These are phyloP conservation scores for Fagopyrum tataricum DNA, from an alignment of 148 eudicot species.

Conservation along the genomic window DNA sequence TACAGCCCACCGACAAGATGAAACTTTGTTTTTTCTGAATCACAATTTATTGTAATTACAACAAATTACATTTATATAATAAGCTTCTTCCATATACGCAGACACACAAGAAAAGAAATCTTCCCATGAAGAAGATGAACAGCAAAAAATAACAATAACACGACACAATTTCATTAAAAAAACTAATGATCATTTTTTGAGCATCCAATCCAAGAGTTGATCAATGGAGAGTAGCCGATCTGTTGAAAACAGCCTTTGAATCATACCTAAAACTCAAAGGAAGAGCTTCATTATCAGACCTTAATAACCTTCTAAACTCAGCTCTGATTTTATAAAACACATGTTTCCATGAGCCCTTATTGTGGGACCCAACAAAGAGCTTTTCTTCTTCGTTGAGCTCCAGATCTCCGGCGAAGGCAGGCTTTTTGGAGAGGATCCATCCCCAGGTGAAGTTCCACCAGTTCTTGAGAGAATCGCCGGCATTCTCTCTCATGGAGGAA, in stretches of 20 bases:
- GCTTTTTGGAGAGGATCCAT: constrained; percentile 72
- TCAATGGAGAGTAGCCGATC: background rate
- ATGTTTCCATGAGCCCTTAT: constrained; percentile 59
- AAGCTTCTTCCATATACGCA: background rate
- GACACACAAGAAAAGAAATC: constrained; percentile 3
- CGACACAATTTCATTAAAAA: background rate
- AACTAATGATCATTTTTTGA: too few relatives aligned
- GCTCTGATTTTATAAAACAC: constrained; percentile 51
- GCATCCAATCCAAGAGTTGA: background rate
- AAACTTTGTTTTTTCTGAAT: background rate
- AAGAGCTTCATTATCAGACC: constrained; percentile 44
- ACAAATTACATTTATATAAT: background rate
- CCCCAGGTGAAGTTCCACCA: constrained; percentile 77
- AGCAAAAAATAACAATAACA: background rate
- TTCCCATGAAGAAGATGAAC: background rate
- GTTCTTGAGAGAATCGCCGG: constrained; percentile 40
- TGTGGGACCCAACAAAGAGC: constrained; percentile 42
- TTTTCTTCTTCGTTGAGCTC: constrained; percentile 80
- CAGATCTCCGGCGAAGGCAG: constrained; percentile 59
- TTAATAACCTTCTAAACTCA: constrained; percentile 38
- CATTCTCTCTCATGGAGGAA: constrained; percentile 42
- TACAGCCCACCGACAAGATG: background rate
- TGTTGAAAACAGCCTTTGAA: background rate
- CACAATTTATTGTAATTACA: background rate
- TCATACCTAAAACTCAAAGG: constrained; percentile 59